Evolutionary conservation across 2,329 filamentous ascomycete species (phyloP).

Genomic region (Aureobasidium sp.): DNA sequence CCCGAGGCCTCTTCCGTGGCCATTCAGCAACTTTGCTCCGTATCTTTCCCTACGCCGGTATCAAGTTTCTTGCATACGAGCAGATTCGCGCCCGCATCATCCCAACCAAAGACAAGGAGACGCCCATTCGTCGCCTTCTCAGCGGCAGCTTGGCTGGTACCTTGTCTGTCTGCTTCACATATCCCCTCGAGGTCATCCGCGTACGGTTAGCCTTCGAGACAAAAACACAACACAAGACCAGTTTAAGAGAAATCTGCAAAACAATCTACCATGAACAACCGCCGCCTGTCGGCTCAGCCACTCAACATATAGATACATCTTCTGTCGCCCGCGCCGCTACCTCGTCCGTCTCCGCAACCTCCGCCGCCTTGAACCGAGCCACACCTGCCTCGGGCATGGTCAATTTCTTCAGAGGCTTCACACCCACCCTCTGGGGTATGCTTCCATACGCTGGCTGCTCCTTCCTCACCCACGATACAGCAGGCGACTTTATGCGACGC

Average conservation of each 20-base stretch:
- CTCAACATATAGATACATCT: slow-evolving; percentile 16
- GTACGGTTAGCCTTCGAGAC: slow-evolving; percentile 95
- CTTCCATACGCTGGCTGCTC: slow-evolving; percentile 92
- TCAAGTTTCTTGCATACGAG: slow-evolving; percentile 97
- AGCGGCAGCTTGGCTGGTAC: slow-evolving; percentile 72
- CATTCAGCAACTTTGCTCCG: slow-evolving; percentile 89
- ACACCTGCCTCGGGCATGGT: slow-evolving; percentile 59
- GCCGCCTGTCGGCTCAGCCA: slow-evolving; percentile 20
- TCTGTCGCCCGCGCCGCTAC: slow-evolving; percentile 24
- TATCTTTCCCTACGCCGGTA: slow-evolving; percentile 94
- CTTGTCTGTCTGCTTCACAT: slow-evolving; percentile 91
- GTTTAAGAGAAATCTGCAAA: slow-evolving; percentile 65
- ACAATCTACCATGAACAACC: slow-evolving; percentile 76
- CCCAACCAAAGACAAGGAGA: slow-evolving; percentile 63
- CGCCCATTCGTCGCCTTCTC: slow-evolving; percentile 63
- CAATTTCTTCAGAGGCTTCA: slow-evolving; percentile 95
- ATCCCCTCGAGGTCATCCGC: slow-evolving; percentile 85
- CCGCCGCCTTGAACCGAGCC: slow-evolving; percentile 39
- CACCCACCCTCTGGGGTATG: slow-evolving; percentile 86
- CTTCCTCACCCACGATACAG: slow-evolving; percentile 89
- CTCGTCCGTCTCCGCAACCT: slow-evolving; percentile 35
- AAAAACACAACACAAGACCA: slow-evolving; percentile 60
- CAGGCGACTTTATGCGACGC: slow-evolving; percentile 71
- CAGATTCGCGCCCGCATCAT: slow-evolving; percentile 81
- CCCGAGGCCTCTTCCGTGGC: slow-evolving; percentile 74